Evolutionary conservation across 352 stramenopile species (phyloP).

Genomic region (Phytopythium boreale): DNA sequence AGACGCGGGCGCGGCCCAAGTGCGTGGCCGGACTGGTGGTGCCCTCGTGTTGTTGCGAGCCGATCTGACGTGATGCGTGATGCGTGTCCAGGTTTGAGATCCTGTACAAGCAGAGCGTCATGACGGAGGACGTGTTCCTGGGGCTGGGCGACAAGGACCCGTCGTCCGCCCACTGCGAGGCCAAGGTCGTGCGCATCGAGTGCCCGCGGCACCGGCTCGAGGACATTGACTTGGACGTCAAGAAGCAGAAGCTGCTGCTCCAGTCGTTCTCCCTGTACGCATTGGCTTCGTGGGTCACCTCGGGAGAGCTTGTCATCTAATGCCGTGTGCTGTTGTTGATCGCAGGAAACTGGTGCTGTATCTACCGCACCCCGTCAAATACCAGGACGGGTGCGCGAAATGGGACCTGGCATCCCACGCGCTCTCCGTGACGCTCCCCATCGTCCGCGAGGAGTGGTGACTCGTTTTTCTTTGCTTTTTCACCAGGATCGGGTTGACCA

Average conservation of each 20-base stretch:
- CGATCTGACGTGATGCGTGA: neutral
- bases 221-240: constrained; percentile 82
- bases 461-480: no score
- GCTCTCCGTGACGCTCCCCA: constrained; percentile 65
- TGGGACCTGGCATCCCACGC: constrained; percentile 54
- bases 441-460: constrained; percentile 76
- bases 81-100: constrained; percentile 60
- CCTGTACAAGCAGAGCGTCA: constrained; percentile 84
- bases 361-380: constrained; percentile 66
- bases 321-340: constrained; percentile 5
- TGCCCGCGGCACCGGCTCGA: constrained; percentile 61
- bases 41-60: neutral
- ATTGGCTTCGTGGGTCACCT: neutral
- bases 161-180: constrained; percentile 75
- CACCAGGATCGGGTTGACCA: neutral
- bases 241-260: constrained; percentile 70
- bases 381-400: constrained; percentile 69
- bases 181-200: constrained; percentile 72
- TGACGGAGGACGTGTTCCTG: constrained; percentile 85
- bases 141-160: constrained; percentile 80
- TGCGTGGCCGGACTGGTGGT: constrained; percentile 15
- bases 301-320: neutral
- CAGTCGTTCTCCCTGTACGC: constrained; percentile 58
- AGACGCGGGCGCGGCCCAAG: constrained; percentile 48
- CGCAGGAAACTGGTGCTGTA: constrained; percentile 63